These are phyloP conservation scores for Phytophthora sansomeana DNA, from an alignment of 352 stramenopile genomes.

Conservation along the genomic window DNA sequence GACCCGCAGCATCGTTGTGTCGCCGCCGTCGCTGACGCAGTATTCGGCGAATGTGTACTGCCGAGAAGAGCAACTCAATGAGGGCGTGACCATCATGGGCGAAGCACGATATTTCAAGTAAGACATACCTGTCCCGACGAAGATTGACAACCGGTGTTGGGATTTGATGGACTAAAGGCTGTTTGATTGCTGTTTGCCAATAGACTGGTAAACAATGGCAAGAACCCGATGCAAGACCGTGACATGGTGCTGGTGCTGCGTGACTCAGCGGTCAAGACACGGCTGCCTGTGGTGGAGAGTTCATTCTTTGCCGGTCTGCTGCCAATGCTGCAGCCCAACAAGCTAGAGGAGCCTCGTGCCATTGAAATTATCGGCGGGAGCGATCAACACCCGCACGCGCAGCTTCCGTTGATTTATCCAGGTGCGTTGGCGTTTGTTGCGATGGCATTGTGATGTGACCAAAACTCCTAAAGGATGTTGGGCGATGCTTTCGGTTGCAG, in stretches of 20 bases:
- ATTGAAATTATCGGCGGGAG: conserved; percentile 71
- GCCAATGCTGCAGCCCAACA: conserved; percentile 41
- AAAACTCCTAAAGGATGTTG: too few species aligned
- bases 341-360: conserved; percentile 33
- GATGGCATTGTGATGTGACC: too few species aligned
- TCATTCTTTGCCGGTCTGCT: conserved; percentile 45
- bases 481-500: conserved; percentile 28
- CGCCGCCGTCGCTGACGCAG: conserved; percentile 74
- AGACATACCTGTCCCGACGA: background rate
- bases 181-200: conserved; percentile 3
- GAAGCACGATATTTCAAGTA: conserved; percentile 73
- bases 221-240: conserved; percentile 55
- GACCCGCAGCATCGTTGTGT: conserved; percentile 59
- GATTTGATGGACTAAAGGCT: conserved; percentile 2
- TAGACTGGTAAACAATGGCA: conserved; percentile 65
- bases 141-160: background rate
- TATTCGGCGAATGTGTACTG: conserved; percentile 84
- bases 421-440: conserved; percentile 33
- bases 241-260: conserved; percentile 76
- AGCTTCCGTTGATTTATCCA: conserved; percentile 66
- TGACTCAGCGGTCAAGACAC: conserved; percentile 51
- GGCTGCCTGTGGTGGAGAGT: conserved; percentile 49
- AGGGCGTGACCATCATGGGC: conserved; percentile 54
- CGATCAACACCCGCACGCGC: conserved; percentile 51
- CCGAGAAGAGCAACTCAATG: conserved; percentile 48